Conservation (phyloP, 345 rosid genomes). For the Jatropha curcas region DNA sequence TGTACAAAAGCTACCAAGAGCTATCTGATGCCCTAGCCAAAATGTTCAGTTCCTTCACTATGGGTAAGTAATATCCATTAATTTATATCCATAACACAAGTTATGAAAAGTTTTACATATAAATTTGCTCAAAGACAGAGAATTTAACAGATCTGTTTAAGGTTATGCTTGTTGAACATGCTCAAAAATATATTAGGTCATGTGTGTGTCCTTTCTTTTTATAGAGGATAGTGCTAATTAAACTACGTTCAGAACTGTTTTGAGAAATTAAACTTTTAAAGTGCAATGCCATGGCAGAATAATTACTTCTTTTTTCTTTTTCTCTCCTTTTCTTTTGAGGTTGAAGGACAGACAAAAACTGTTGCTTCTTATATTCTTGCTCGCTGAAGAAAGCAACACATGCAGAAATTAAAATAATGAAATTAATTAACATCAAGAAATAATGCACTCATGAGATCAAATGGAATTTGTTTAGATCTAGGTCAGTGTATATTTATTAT, state of each 20-base stretch:
- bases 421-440: background rate
- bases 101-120: background rate
- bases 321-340: background rate
- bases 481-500: background rate
- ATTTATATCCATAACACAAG: too few species aligned
- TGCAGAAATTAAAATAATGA: too few species aligned
- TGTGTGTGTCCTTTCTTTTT: too few species aligned
- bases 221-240: too few species aligned
- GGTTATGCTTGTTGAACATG: too few species aligned
- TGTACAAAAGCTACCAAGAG: constrained; percentile 81
- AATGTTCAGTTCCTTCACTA: constrained; percentile 96
- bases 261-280: background rate
- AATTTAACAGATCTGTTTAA: background rate
- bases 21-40: constrained; percentile 85
- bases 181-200: too few species aligned
- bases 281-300: background rate
- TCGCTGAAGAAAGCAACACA: background rate
- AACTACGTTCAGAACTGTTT: too few species aligned
- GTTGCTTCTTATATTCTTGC: background rate
- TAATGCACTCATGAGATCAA: background rate
- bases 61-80: constrained; percentile 84
- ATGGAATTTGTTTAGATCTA: background rate
- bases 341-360: constrained; percentile 13
- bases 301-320: background rate
- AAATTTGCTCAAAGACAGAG: background rate